These are phyloP conservation scores for Neurospora sp. DNA, from an alignment of 495 filamentous ascomycete species.

Conservation along the genomic window DNA sequence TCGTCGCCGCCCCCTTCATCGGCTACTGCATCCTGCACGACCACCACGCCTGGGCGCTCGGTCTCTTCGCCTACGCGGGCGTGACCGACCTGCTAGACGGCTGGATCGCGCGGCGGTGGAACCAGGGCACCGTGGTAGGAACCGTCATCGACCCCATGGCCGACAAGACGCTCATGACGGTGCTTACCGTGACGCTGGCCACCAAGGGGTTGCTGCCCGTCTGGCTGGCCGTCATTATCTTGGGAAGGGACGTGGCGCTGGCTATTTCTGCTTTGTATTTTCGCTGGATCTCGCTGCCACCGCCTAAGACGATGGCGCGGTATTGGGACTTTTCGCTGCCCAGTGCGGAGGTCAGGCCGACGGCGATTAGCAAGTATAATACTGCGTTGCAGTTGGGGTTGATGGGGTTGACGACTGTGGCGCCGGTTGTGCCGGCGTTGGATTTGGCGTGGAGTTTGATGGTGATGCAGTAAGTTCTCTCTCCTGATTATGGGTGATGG, in stretches of 20 bases:
- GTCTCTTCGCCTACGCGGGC: conserved; percentile 82
- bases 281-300: conserved; percentile 84
- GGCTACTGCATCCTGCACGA: conserved; percentile 85
- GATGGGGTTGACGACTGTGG: conserved; percentile 65
- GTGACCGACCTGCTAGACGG: conserved; percentile 88
- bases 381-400: conserved; percentile 71
- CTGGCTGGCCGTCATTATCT: conserved; percentile 78
- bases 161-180: conserved; percentile 91
- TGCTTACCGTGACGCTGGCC: conserved; percentile 74
- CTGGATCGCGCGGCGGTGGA: conserved; percentile 79
- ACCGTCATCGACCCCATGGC: conserved; percentile 95
- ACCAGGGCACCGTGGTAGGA: conserved; percentile 89
- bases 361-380: conserved; percentile 82
- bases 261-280: conserved; percentile 89
- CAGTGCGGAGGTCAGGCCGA: conserved; percentile 86
- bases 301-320: conserved; percentile 81
- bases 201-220: conserved; percentile 74
- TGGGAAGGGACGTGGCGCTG: conserved; percentile 81
- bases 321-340: conserved; percentile 98
- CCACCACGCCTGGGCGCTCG: conserved; percentile 65
- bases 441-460: conserved; percentile 49
- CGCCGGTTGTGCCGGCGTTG: conserved; percentile 50
- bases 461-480: conserved; percentile 58
- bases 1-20: conserved; percentile 73
- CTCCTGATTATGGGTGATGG: too few species aligned